These are phyloP conservation scores for Boeremia lycopersici DNA, from an alignment of 2,329 filamentous ascomycete genomes.

Conservation along the genomic window DNA sequence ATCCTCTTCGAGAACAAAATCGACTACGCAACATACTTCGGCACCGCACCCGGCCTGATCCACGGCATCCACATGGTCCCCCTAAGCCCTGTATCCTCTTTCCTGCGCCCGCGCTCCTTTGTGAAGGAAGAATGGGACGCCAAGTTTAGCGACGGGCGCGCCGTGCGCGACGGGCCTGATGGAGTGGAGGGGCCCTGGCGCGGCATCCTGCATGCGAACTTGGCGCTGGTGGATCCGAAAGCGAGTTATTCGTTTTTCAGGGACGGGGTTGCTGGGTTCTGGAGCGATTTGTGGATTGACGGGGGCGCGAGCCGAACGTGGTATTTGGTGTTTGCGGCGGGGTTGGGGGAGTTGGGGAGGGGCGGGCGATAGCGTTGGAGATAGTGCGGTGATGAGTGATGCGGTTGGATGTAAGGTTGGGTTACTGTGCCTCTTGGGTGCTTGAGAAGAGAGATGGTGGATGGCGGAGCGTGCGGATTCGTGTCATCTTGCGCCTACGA, in stretches of 20 bases:
- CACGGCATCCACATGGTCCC: conserved; percentile 85
- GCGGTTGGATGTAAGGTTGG: not conserved
- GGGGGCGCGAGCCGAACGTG: conserved; percentile 66
- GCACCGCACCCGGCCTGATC: conserved; percentile 67
- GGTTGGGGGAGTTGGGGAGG: conserved; percentile 28
- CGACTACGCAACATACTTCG: conserved; percentile 88
- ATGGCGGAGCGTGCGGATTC: no score
- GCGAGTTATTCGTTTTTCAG: conserved; percentile 78
- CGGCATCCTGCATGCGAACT: conserved; percentile 81
- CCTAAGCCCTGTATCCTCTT: conserved; percentile 69
- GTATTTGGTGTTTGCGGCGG: conserved; percentile 43
- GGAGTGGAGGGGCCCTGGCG: conserved; percentile 72
- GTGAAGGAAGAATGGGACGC: conserved; percentile 70
- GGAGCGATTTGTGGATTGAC: conserved; percentile 71
- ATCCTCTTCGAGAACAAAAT: conserved; percentile 93
- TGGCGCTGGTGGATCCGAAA: conserved; percentile 75
- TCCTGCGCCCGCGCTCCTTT: conserved; percentile 71
- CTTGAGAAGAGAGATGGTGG: no score
- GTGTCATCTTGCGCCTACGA: no score
- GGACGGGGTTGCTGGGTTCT: conserved; percentile 61
- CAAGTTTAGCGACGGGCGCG: conserved; percentile 73
- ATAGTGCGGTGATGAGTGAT: not conserved
- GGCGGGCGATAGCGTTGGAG: not conserved
- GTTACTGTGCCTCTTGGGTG: not conserved
- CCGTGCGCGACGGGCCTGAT: conserved; percentile 38